phyloP scores from a whole-genome alignment of 164 flowering plant genomes.

The Dillenia suffruticosa region DNA sequence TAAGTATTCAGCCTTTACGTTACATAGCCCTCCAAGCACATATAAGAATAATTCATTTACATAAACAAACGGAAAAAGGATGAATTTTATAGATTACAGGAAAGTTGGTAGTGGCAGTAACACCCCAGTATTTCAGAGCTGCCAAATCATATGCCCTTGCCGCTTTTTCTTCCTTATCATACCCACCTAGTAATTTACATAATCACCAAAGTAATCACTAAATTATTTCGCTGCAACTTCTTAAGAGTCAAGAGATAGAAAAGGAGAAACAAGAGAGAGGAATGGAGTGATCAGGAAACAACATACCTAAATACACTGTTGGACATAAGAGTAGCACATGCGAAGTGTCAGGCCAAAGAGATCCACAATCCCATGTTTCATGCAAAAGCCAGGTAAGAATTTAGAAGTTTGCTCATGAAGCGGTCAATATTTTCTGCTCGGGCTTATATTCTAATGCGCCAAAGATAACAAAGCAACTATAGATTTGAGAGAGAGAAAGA shows the following conservation, averaged over 20 bases:
- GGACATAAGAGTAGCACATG: constrained; percentile 3
- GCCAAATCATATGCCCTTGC: constrained; percentile 87
- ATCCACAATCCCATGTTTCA: constrained; percentile 16
- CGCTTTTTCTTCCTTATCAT: constrained; percentile 91
- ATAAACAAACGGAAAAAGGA: background rate
- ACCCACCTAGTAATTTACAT: constrained; percentile 52
- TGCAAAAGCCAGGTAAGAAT: constrained; percentile 21
- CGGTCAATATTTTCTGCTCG: constrained; percentile 1
- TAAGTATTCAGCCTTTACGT: no score
- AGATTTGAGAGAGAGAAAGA: background rate
- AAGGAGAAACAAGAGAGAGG: background rate
- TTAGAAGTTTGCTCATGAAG: background rate
- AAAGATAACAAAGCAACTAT: background rate
- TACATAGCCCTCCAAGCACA: no score
- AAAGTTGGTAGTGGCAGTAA: constrained; percentile 80
- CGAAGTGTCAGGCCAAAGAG: constrained; percentile 17
- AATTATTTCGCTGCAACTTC: background rate
- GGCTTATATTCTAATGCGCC: background rate
- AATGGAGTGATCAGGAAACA: background rate
- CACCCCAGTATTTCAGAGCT: constrained; percentile 85
- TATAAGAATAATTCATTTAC: no score
- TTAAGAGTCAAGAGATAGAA: background rate
- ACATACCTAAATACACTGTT: constrained; percentile 76
- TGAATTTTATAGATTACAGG: constrained; percentile 34
- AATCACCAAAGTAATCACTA: background rate